Evolutionary conservation across 345 rosid species (phyloP), one percentile per base, ranked within the genome.

Genomic region (Citrus mangshanensis): DNA sequence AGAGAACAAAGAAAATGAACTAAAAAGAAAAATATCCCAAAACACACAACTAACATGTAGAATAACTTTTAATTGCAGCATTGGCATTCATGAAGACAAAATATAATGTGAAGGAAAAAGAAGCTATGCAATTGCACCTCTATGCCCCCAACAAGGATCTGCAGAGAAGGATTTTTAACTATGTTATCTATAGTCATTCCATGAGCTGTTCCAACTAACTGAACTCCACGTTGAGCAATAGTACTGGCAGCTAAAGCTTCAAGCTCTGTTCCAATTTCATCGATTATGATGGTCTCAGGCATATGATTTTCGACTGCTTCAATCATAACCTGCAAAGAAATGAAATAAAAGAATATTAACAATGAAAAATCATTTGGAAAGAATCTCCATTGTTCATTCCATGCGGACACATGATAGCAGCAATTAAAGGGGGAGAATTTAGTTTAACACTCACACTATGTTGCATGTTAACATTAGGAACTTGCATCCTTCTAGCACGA

Each of bases 291-390:
- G 35, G 91, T 84, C 91, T 95, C 85, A n/a, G 99, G 98, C 98
- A 92, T 93, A 83, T 95, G 99, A 83, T 95, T 95, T 89, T 95
- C 99, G 58, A 95, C 96, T 6, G 98, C 99, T 94, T 95, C 99
- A 66, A 95, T 93, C 99, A 95, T 95, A 74, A 95, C 93, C 98
- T 95, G 85, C 56, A 79, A 38, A 42, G 67, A 60, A 55, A 64
- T 75, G 71, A 72, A 82, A 51, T 37, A 79, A 65, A 66, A 46
- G 28, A 61, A 25, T 25, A 60, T 38, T 74, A 24, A 6, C 28
- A 46, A 49, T 38, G 6, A 22, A 72, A 78, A 65, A 32, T 6
- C 12, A 73, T 27, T 40, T 22, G 40, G 24, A 72, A 81, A 22
- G 70, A 75, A 24, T 35, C 25, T 58, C 40, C 9, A 10, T 37